Conservation (phyloP, 73 alveolate species). For the Breviolum minutum region DNA sequence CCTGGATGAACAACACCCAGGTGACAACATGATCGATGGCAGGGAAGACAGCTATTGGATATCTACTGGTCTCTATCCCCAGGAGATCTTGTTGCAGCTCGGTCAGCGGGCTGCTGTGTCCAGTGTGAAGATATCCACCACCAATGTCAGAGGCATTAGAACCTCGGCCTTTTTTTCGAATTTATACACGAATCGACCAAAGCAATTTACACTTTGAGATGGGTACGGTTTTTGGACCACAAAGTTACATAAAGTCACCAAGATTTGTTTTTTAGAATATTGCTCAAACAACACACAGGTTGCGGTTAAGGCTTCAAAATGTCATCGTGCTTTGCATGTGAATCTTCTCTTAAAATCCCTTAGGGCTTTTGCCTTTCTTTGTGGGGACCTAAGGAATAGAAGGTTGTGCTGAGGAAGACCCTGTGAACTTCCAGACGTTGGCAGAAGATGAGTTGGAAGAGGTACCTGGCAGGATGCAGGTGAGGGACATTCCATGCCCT, state of each 20-base stretch:
- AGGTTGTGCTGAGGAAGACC: slow-evolving; percentile 79
- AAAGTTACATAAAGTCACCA: too few species aligned
- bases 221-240: too few species aligned
- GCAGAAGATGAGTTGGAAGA: slow-evolving; percentile 64
- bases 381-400: slow-evolving; percentile 22
- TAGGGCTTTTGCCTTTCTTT: background rate
- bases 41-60: slow-evolving; percentile 76
- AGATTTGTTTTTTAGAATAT: too few species aligned
- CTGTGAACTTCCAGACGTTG: slow-evolving; percentile 56
- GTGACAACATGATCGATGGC: slow-evolving; percentile 79
- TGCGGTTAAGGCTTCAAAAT: too few species aligned
- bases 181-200: too few species aligned
- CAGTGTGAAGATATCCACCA: slow-evolving; percentile 29
- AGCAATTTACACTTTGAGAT: too few species aligned
- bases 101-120: slow-evolving; percentile 63
- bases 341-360: background rate
- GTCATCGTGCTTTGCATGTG: background rate
- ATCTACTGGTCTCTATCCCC: slow-evolving; percentile 68
- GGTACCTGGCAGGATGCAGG: slow-evolving; percentile 43
- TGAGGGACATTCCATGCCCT: slow-evolving; percentile 63
- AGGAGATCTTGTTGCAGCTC: slow-evolving; percentile 45
- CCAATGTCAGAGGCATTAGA: slow-evolving; percentile 46
- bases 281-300: too few species aligned
- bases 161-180: background rate
- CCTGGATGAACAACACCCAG: slow-evolving; percentile 18